These are phyloP conservation scores for Zymoseptoria crescenta DNA, from an alignment of 2,329 filamentous ascomycete species.

Conservation along the genomic window DNA sequence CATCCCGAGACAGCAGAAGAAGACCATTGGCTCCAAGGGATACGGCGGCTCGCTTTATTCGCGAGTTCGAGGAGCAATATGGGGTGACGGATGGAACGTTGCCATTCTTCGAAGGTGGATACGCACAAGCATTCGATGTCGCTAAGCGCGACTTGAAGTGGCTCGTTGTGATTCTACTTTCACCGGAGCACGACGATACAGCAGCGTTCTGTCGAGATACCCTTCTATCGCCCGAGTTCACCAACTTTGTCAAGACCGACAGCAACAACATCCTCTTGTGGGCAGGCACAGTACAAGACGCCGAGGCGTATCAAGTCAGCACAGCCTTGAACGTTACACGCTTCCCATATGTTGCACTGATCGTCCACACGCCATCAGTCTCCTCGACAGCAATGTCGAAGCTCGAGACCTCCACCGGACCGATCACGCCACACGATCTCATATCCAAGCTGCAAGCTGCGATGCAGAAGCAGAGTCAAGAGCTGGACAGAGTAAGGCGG, in stretches of 20 bases:
- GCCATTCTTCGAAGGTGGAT: constrained; percentile 78
- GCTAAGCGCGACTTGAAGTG: constrained; percentile 90
- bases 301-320: constrained; percentile 91
- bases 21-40: constrained; percentile 76
- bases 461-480: constrained; percentile 66
- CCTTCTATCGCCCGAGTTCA: constrained; percentile 66
- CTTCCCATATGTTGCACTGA: constrained; percentile 79
- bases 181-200: constrained; percentile 92
- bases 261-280: constrained; percentile 77
- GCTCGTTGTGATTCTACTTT: constrained; percentile 77
- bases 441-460: constrained; percentile 65
- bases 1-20: constrained; percentile 54
- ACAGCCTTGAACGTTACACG: constrained; percentile 80
- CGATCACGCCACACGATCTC: constrained; percentile 62
- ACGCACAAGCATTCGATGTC: constrained; percentile 82
- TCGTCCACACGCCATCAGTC: constrained; percentile 80
- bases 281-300: constrained; percentile 87
- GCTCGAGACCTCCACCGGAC: constrained; percentile 68
- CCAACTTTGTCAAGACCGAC: constrained; percentile 65
- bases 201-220: constrained; percentile 73
- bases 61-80: constrained; percentile 93
- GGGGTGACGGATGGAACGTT: constrained; percentile 54
- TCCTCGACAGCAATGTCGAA: constrained; percentile 86
- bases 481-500: constrained; percentile 66
- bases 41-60: constrained; percentile 77